Conservation (phyloP, 805 yeast species). For the Nakazawaea anatomiae region DNA sequence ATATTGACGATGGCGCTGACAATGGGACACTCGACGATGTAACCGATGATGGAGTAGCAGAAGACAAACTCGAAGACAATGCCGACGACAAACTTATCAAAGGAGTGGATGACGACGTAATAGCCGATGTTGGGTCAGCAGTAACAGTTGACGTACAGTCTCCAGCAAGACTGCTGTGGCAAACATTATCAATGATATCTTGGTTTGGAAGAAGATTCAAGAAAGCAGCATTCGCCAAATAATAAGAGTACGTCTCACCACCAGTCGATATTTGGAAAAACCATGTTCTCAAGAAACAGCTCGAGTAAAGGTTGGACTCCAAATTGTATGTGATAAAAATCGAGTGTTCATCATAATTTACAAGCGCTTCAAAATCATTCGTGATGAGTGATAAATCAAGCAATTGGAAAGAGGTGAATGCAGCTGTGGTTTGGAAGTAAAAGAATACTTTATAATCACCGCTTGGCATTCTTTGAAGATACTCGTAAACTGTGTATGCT, state of each 20-base stretch:
- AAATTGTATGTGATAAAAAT: too few species aligned
- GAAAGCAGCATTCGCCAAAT: not conserved
- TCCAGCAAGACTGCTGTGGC: too few species aligned
- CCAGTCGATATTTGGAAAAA: not conserved
- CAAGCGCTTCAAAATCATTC: too few species aligned
- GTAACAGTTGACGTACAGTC: too few species aligned
- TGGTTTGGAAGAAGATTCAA: not conserved
- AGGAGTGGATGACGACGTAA: too few species aligned
- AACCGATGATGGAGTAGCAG: not conserved
- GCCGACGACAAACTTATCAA: too few species aligned
- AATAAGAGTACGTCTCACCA: not conserved
- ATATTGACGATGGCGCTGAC: too few species aligned
- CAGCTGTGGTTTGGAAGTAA: not conserved
- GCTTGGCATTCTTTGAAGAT: not conserved
- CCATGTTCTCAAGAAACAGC: not conserved
- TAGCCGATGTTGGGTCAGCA: too few species aligned
- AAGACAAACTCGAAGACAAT: too few species aligned
- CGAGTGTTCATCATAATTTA: too few species aligned
- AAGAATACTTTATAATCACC: slow-evolving; percentile 1
- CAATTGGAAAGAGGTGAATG: not conserved
- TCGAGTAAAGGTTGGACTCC: too few species aligned
- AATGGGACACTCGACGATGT: not conserved
- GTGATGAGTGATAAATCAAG: not conserved
- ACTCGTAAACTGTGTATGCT: not conserved
- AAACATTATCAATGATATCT: not conserved